Evolutionary conservation across 2,329 filamentous ascomycete genomes (phyloP).

Genomic region (Claviceps monticola): DNA sequence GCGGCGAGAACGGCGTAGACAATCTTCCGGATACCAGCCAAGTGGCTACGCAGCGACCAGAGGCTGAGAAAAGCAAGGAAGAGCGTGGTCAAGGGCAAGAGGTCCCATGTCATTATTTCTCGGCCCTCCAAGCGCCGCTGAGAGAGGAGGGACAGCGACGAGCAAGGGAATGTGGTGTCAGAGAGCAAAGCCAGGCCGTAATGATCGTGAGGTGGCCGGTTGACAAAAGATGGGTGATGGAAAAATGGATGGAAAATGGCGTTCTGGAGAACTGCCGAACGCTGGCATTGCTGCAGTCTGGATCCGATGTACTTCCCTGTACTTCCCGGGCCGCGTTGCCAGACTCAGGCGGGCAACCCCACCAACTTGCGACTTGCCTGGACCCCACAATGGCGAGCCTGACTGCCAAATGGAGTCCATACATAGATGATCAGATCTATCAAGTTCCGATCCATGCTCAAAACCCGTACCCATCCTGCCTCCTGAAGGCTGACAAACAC

Average conservation of each 20-base stretch:
- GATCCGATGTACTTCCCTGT: neutral
- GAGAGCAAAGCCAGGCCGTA: neutral
- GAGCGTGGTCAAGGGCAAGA: conserved; percentile 25
- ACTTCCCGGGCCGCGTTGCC: neutral
- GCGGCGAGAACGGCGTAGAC: conserved; percentile 18
- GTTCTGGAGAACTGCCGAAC: neutral
- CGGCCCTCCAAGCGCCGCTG: conserved; percentile 12
- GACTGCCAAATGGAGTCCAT: too few species aligned
- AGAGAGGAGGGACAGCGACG: neutral
- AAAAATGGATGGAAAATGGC: neutral
- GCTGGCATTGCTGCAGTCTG: neutral
- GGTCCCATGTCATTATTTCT: conserved; percentile 30
- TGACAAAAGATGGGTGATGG: neutral
- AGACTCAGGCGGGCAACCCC: too few species aligned
- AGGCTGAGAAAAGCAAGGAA: conserved; percentile 24
- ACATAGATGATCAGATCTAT: too few species aligned
- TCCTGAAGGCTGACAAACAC: too few species aligned
- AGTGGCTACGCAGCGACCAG: conserved; percentile 23
- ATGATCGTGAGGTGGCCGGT: neutral
- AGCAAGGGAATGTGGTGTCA: neutral
- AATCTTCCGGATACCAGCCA: conserved; percentile 18
- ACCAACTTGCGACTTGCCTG: too few species aligned
- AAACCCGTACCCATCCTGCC: too few species aligned
- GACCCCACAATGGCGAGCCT: too few species aligned
- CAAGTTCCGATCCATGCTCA: too few species aligned